Conservation (phyloP, 345 rosid genomes). For the Linum trigynum region DNA sequence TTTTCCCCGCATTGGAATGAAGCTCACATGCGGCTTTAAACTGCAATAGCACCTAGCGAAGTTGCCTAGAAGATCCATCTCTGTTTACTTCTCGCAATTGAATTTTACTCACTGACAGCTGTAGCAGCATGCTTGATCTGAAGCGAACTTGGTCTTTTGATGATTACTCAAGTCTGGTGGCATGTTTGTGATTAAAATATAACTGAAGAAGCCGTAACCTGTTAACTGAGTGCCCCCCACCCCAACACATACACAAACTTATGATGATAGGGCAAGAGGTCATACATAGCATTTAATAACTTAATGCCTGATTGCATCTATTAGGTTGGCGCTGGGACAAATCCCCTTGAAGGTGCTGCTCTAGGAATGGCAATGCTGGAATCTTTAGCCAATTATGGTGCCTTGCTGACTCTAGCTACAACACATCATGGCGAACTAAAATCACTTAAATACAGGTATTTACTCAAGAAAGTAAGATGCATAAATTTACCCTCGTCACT, state of each 20-base stretch:
- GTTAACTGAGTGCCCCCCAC: not conserved
- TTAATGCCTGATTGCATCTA: slow-evolving; percentile 9
- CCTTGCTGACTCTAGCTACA: slow-evolving; percentile 79
- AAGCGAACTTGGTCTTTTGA: not conserved
- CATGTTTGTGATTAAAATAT: not conserved
- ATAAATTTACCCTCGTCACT: not conserved
- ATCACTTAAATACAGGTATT: slow-evolving; percentile 80
- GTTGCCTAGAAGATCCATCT: not conserved
- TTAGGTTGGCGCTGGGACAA: slow-evolving; percentile 95
- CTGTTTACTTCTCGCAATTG: not conserved
- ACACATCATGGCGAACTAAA: slow-evolving; percentile 93
- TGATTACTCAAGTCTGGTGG: not conserved
- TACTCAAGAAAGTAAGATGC: slow-evolving; percentile 6
- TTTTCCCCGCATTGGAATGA: not conserved
- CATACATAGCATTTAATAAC: not conserved
- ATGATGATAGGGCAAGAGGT: not conserved
- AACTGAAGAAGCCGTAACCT: not conserved
- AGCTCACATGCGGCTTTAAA: not conserved
- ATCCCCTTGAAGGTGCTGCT: slow-evolving; percentile 98
- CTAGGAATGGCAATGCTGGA: slow-evolving; percentile 86
- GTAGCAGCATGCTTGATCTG: not conserved
- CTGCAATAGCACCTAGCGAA: not conserved
- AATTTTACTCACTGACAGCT: not conserved
- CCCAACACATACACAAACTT: too few species aligned
- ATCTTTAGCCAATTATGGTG: slow-evolving; percentile 65